Conservation (phyloP, 2,329 filamentous ascomycete genomes). For the Scopulariopsis brevicaulis region DNA sequence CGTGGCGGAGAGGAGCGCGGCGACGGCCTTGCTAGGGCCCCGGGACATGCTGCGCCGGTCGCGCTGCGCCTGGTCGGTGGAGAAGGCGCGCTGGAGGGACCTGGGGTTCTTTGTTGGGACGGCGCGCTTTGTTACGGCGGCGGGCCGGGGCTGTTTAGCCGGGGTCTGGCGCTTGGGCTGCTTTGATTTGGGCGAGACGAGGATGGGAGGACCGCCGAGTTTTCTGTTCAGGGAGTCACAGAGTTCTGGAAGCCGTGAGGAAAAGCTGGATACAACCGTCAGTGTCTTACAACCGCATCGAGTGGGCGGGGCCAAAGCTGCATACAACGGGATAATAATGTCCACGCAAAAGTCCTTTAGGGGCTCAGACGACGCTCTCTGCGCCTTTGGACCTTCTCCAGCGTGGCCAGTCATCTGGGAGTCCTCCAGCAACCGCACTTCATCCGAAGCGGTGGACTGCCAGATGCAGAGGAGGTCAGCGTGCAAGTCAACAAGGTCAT, state of each 20-base stretch:
- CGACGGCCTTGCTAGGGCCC: conserved; percentile 46
- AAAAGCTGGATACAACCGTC: conserved; percentile 42
- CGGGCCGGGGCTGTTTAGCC: conserved; percentile 34
- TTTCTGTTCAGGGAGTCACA: conserved; percentile 64
- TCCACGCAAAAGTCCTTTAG: conserved; percentile 70
- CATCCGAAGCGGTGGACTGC: conserved; percentile 62
- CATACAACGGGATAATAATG: conserved; percentile 69
- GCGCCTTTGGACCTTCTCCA: conserved; percentile 22
- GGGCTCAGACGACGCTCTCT: conserved; percentile 43
- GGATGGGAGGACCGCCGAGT: conserved; percentile 58
- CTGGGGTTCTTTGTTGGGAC: conserved; percentile 27
- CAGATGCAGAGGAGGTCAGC: conserved; percentile 74
- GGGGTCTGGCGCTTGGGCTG: conserved; percentile 24
- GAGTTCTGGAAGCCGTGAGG: conserved; percentile 60
- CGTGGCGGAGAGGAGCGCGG: conserved; percentile 58
- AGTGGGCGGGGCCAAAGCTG: conserved; percentile 2
- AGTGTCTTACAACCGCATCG: conserved; percentile 13
- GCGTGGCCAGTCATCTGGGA: conserved; percentile 25
- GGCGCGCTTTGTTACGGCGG: conserved; percentile 37
- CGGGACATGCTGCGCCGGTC: conserved; percentile 40
- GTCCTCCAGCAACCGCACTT: conserved; percentile 36
- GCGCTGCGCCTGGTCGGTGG: conserved; percentile 37
- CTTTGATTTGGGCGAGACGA: conserved; percentile 39
- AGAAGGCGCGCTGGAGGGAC: conserved; percentile 52
- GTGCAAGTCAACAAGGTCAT: conserved; percentile 57